These are phyloP conservation scores for Pseudocercospora cruenta DNA, from an alignment of 2,329 filamentous ascomycete species.

Conservation along the genomic window DNA sequence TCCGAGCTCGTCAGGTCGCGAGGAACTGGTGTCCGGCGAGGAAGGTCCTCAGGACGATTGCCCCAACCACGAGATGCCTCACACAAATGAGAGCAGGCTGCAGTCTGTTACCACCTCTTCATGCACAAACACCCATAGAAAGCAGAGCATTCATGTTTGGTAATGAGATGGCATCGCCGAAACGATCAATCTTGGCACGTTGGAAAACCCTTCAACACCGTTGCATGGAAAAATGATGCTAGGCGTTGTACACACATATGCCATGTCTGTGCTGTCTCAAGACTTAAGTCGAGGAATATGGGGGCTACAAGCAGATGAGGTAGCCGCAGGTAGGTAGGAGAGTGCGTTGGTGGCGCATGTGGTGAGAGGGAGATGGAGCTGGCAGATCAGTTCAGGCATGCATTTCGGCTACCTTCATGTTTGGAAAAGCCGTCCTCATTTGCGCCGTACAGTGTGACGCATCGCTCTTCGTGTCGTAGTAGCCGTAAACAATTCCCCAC, in stretches of 20 bases:
- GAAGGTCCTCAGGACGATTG: no score
- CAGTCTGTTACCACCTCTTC: conserved; percentile 62
- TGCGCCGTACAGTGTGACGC: conserved; percentile 21
- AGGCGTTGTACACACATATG: conserved; percentile 76
- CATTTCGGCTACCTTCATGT: conserved; percentile 30
- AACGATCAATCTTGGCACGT: conserved; percentile 64
- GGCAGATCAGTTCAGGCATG: conserved; percentile 26
- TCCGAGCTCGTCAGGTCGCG: not conserved
- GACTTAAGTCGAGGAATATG: conserved; percentile 3
- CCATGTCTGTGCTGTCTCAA: conserved; percentile 39
- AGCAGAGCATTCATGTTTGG: conserved; percentile 63
- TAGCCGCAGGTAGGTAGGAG: conserved; percentile 7
- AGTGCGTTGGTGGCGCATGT: not conserved
- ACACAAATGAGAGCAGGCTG: not conserved
- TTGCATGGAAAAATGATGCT: conserved; percentile 56
- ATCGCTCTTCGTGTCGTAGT: conserved; percentile 20
- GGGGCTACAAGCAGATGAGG: conserved; percentile 3
- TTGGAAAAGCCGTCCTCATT: conserved; percentile 18
- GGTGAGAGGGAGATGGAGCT: conserved; percentile 10
- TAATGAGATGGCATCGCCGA: conserved; percentile 57
- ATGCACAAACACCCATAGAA: conserved; percentile 63
- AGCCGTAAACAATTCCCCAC: conserved; percentile 20
- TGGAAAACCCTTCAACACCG: conserved; percentile 66
- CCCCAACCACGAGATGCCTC: not conserved
- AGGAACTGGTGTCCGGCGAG: not conserved